Evolutionary conservation across 495 filamentous ascomycete genomes (phyloP).

Genomic region (Penicillium manginii): DNA sequence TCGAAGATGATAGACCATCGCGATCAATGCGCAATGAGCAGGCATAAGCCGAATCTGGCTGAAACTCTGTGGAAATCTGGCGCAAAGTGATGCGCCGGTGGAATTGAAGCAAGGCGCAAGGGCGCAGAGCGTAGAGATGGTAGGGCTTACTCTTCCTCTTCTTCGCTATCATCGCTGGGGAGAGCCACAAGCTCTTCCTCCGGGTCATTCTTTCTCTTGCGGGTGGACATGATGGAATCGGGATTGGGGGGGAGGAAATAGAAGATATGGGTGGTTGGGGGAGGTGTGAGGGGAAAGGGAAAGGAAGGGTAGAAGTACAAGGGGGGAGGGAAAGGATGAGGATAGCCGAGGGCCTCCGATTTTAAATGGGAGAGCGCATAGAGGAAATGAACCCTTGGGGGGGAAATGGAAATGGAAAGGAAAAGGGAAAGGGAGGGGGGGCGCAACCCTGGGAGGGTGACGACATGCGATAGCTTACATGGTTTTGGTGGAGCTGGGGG

Average conservation of each 20-base stretch:
- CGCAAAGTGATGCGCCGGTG: neutral
- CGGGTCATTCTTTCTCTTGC: conserved; percentile 68
- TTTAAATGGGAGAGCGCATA: conserved; percentile 5
- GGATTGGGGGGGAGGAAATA: conserved; percentile 12
- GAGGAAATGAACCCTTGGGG: conserved; percentile 18
- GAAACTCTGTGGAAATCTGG: conserved; percentile 1
- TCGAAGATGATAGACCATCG: no score
- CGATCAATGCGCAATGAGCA: conserved; percentile 10
- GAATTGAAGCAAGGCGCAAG: conserved; percentile 11
- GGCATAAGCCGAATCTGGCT: conserved; percentile 1
- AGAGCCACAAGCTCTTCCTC: conserved; percentile 64
- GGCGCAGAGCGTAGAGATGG: neutral
- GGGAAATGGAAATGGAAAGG: conserved; percentile 23
- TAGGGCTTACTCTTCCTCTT: conserved; percentile 65
- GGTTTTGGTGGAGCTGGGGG: conserved; percentile 6
- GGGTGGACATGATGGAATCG: conserved; percentile 56
- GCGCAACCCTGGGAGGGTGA: conserved; percentile 29
- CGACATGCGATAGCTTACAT: conserved; percentile 34
- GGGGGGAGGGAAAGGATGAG: conserved; percentile 9
- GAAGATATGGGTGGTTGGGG: conserved; percentile 8
- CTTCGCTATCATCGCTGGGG: conserved; percentile 63
- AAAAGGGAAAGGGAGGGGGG: conserved; percentile 23
- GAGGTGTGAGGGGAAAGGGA: conserved; percentile 4
- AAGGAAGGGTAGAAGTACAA: neutral
- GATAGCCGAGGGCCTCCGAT: conserved; percentile 10